Base-by-base conservation (phyloP, 1,139 yeast species). In the Pichia inconspicua region DNA sequence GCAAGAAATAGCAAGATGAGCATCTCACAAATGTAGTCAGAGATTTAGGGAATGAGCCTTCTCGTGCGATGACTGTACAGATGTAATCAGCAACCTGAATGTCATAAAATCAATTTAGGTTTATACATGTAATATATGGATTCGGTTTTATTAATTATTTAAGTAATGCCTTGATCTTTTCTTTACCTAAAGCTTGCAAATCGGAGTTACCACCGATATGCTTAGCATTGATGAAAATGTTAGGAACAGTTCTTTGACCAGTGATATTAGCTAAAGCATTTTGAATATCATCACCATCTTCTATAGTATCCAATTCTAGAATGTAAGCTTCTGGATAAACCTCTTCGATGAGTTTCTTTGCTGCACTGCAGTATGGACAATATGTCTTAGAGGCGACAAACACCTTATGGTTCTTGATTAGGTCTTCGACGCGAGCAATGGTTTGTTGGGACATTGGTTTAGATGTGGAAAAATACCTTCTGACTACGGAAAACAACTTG, bases 181-280 rank as follows among this genome's bases (percentile, higher is more conserved):
- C 47, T 43, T 55, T 51, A 17, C 65, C 64, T 34, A 63, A 51
- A 42, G 73, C 70, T 69, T 87, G 95, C 53, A 90, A 73, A 58
- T 85, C 95, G 45, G 90, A 82, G 76, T 88, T 86, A 52, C 98
- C 98, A 53, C 98, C 98, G 60, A 92, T 80, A 71, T 88, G 96
- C 69, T 87, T 75, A 51, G 96, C 96, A 46, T 76, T 81, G 65
- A 92, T 89, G 70, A 84, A 89, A 56, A 92, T 78, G 67, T 85
- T 90, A 54, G 98, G 98, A 51, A 92, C 97, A 39, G 97, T 88
- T 58, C 80, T 75, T 72, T 92, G 97, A 53, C 96, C 95, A 40
- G 95, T 84, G 55, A 88, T 67, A 62, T 84, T 81, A 43, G 63
- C 65, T 54, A 92, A 74, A 50, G 94, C 95, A 45, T 75, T 82